phyloP scores from a whole-genome alignment of 805 yeast genomes.

The Priceomyces fermenticarens region DNA sequence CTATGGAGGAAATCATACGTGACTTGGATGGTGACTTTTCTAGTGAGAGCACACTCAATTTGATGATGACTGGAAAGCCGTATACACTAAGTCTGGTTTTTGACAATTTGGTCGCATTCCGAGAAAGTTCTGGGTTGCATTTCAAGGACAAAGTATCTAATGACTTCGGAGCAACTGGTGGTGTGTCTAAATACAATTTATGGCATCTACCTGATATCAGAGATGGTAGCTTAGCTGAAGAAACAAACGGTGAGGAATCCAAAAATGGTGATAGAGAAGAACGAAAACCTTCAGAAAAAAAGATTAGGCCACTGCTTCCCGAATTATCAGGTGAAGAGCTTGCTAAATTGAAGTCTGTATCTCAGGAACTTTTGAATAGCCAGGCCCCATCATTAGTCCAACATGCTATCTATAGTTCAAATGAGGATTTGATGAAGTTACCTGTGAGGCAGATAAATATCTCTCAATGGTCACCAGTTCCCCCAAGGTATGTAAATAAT shows the following conservation, averaged over 20 bases:
- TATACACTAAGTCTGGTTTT: slow-evolving; percentile 61
- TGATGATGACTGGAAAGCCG: slow-evolving; percentile 41
- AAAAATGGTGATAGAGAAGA: slow-evolving; percentile 11
- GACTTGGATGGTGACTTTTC: slow-evolving; percentile 14
- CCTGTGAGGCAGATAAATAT: slow-evolving; percentile 58
- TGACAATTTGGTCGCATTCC: slow-evolving; percentile 59
- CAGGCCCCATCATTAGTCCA: slow-evolving; percentile 10
- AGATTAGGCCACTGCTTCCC: slow-evolving; percentile 1
- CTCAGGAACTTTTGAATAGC: slow-evolving; percentile 11
- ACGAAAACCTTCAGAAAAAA: slow-evolving; percentile 9
- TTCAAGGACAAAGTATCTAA: slow-evolving; percentile 42
- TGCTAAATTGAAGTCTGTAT: slow-evolving; percentile 12
- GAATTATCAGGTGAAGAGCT: slow-evolving; percentile 29
- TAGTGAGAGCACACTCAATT: slow-evolving; percentile 35
- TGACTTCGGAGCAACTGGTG: slow-evolving; percentile 43
- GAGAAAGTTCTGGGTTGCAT: slow-evolving; percentile 59
- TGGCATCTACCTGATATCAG: slow-evolving; percentile 37
- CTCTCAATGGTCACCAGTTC: slow-evolving; percentile 87
- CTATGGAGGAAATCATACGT: slow-evolving; percentile 22
- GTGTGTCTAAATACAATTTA: slow-evolving; percentile 46
- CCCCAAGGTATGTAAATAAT: slow-evolving; percentile 52
- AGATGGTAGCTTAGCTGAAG: slow-evolving; percentile 10
- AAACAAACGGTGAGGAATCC: slow-evolving; percentile 12
- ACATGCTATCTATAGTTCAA: slow-evolving; percentile 28
- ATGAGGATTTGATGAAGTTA: slow-evolving; percentile 28